Percentiles rank a stretch among this genome's conserved stretches.
phyloP scores from a whole-genome alignment of 2,329 filamentous ascomycete species.

The Magnaporthiopsis incrustans region DNA sequence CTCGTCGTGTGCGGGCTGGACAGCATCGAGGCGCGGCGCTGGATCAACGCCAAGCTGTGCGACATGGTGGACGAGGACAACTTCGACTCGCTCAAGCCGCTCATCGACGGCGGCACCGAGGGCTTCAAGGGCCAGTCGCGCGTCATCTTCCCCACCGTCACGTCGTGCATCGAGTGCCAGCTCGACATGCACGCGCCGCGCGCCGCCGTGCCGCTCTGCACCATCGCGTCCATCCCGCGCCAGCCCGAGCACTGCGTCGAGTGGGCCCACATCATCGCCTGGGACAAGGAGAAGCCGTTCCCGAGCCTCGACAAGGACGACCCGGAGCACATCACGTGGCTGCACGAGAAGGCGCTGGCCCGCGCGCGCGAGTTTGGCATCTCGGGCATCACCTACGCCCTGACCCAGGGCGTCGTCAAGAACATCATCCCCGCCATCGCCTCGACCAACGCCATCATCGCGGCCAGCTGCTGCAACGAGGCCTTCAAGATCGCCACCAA shows the following conservation, averaged over 20 bases:
- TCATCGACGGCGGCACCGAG: constrained; percentile 95
- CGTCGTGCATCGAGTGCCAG: constrained; percentile 96
- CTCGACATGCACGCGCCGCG: constrained; percentile 98
- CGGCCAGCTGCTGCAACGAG: constrained; percentile 92
- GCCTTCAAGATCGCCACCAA: constrained; percentile 87
- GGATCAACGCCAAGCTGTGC: constrained; percentile 94
- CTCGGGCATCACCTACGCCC: constrained; percentile 82
- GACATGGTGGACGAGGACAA: constrained; percentile 81
- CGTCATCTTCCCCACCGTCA: constrained; percentile 85
- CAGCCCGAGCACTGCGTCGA: constrained; percentile 98
- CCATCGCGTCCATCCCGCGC: constrained; percentile 88
- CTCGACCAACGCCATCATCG: constrained; percentile 94
- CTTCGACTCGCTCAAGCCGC: constrained; percentile 78
- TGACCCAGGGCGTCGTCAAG: constrained; percentile 96
- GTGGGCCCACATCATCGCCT: constrained; percentile 97
- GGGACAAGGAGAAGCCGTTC: constrained; percentile 80
- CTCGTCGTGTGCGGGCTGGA: constrained; percentile 90
- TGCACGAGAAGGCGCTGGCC: constrained; percentile 74
- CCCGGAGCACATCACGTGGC: constrained; percentile 94
- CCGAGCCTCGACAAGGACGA: constrained; percentile 89
- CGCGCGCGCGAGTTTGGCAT: constrained; percentile 88
- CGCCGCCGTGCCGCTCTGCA: constrained; percentile 93
- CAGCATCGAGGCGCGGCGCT: constrained; percentile 93
- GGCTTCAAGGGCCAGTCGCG: constrained; percentile 95
- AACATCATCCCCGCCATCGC: constrained; percentile 99